Percentiles rank a stretch among this genome's conserved stretches.
These are phyloP conservation scores for Ballota nigra DNA, from an alignment of 257 asterid genomes.

Conservation along the genomic window DNA sequence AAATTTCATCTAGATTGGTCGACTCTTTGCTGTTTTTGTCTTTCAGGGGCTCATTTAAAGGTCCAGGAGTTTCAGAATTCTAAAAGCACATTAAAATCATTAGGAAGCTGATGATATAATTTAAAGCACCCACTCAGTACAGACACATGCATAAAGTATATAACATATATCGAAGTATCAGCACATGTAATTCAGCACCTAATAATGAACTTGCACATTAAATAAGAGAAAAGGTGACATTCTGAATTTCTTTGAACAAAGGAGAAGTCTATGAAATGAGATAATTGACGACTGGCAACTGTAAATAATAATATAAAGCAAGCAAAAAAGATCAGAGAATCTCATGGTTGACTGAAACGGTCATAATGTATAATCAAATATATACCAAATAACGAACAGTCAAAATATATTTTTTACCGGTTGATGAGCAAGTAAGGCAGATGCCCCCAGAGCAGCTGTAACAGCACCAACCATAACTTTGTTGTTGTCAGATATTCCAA, in stretches of 20 bases:
- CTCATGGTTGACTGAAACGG: background rate
- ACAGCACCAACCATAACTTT: constrained; percentile 76
- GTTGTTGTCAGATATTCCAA: constrained; percentile 35
- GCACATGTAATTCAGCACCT: constrained; percentile 12
- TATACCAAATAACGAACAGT: background rate
- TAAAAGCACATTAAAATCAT: constrained; percentile 32
- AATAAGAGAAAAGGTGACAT: background rate
- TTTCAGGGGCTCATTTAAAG: constrained; percentile 34
- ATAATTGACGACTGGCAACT: constrained; percentile 2
- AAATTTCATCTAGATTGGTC: constrained; percentile 33
- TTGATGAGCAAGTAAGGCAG: constrained; percentile 71
- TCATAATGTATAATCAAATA: constrained; percentile 16
- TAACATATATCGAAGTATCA: constrained; percentile 8
- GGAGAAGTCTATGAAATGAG: constrained; percentile 13
- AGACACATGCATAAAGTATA: constrained; percentile 13
- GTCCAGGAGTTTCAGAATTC: constrained; percentile 43
- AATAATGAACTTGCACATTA: background rate
- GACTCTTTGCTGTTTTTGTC: constrained; percentile 38
- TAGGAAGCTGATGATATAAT: constrained; percentile 8
- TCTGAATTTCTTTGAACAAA: background rate
- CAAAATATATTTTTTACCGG: constrained; percentile 43
- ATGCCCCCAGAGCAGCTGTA: constrained; percentile 96
- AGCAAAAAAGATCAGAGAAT: too few relatives aligned
- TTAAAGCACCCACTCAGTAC: background rate
- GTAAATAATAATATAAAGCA: background rate